phyloP scores from a whole-genome alignment of 345 rosid species.

The Eucalyptus paniculata region DNA sequence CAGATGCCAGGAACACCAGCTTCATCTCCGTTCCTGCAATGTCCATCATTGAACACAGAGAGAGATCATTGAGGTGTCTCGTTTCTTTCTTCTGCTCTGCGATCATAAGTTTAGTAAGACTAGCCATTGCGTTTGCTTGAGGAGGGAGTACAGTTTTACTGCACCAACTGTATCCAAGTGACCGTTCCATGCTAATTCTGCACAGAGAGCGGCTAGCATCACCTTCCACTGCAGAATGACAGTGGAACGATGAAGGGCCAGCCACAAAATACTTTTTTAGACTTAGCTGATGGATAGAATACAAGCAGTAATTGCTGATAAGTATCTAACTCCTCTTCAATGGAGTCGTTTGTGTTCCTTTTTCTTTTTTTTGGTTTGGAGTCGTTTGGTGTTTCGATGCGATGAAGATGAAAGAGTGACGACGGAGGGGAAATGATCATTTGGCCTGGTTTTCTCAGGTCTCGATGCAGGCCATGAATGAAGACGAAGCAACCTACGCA shows the following conservation, averaged over 20 bases:
- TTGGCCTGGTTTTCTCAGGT: neutral
- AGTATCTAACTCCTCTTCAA: neutral
- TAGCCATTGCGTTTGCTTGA: accelerated
- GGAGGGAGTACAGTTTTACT: neutral
- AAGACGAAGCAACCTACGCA: neutral
- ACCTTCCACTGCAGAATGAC: neutral
- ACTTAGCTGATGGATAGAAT: neutral
- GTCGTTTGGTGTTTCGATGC: neutral
- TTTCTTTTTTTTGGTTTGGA: neutral
- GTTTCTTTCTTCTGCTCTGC: neutral
- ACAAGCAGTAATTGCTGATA: neutral
- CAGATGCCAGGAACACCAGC: neutral
- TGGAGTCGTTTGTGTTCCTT: neutral
- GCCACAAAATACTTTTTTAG: neutral
- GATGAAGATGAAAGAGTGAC: neutral
- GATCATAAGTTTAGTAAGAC: neutral
- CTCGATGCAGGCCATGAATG: neutral
- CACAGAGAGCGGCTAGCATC: neutral
- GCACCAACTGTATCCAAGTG: neutral
- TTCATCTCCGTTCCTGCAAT: neutral
- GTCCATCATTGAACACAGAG: neutral
- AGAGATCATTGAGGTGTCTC: neutral
- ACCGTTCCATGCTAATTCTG: neutral
- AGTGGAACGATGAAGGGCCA: neutral
- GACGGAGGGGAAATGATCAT: neutral